Conservation (phyloP, 345 rosid genomes). For the Rhizophora mangle region DNA sequence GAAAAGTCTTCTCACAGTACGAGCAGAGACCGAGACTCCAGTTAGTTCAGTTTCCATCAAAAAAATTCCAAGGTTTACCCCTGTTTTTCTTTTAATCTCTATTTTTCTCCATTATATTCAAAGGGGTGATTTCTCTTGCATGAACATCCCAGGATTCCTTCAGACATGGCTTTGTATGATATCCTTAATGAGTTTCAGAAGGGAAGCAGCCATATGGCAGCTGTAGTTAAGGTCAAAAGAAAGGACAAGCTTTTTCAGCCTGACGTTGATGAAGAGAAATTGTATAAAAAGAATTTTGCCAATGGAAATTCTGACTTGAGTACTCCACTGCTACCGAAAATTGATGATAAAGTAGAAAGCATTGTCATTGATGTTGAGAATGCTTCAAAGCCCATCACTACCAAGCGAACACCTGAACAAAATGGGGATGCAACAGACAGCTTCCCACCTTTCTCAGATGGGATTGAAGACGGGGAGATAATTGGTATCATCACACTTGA, state of each 20-base stretch:
- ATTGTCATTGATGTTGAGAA: constrained; percentile 21
- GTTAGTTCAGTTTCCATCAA: constrained; percentile 32
- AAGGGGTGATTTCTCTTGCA: constrained; percentile 17
- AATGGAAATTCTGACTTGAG: constrained; percentile 11
- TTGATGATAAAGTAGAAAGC: constrained; percentile 3
- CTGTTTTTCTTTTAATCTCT: constrained; percentile 3
- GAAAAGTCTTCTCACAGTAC: constrained; percentile 31
- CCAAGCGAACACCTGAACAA: constrained; percentile 20
- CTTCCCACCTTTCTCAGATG: constrained; percentile 9
- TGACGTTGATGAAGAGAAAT: constrained; percentile 13
- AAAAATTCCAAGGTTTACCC: constrained; percentile 26
- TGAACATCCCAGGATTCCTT: constrained; percentile 24
- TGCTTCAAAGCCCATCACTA: constrained; percentile 8
- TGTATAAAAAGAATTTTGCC: constrained; percentile 8
- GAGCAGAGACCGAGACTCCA: constrained; percentile 32
- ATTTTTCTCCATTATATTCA: background rate
- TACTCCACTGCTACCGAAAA: constrained; percentile 10
- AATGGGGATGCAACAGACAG: constrained; percentile 9
- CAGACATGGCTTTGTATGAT: constrained; percentile 28
- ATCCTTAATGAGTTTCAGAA: constrained; percentile 31
- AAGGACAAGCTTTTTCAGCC: constrained; percentile 1
- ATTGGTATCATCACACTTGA: constrained; percentile 32
- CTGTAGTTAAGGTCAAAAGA: constrained; percentile 19
- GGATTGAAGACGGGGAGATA: constrained; percentile 30
- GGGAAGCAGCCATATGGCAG: constrained; percentile 33